Conservation (phyloP, 768 basidiomycete genomes). For the Lepiota subincarnata region DNA sequence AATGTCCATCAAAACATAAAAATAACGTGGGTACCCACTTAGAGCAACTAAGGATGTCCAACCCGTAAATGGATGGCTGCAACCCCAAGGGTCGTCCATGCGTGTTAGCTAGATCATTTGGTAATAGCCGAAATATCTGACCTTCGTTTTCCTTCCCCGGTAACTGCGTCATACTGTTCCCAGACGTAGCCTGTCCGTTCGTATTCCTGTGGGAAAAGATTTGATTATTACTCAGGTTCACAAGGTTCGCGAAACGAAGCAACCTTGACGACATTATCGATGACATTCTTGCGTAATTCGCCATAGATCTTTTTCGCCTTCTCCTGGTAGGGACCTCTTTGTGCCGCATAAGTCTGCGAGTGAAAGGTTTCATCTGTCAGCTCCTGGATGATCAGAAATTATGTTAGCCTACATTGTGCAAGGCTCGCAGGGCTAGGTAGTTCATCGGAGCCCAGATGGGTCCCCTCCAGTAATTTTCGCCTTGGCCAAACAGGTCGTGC, state of each 20-base stretch:
- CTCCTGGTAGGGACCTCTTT: conserved; percentile 77
- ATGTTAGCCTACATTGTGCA: conserved; percentile 58
- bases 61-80: conserved; percentile 93
- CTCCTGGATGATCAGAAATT: background rate
- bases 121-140: conserved; percentile 24
- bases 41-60: conserved; percentile 90
- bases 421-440: conserved; percentile 76
- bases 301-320: conserved; percentile 76
- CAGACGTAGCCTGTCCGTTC: conserved; percentile 91
- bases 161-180: conserved; percentile 91
- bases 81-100: background rate
- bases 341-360: conserved; percentile 66
- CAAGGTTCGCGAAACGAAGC: background rate
- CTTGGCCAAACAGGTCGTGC: conserved; percentile 86
- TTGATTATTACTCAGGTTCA: background rate
- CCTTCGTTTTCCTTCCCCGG: conserved; percentile 85
- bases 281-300: conserved; percentile 75
- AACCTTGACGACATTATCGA: conserved; percentile 75
- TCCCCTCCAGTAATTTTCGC: conserved; percentile 97
- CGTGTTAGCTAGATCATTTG: too few relatives aligned
- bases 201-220: conserved; percentile 60
- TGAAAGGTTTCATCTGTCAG: background rate
- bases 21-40: conserved; percentile 52
- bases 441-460: conserved; percentile 99
- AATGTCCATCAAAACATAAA: background rate